Conservation (phyloP, 208 protist genomes). For the Leishmania tropica region DNA sequence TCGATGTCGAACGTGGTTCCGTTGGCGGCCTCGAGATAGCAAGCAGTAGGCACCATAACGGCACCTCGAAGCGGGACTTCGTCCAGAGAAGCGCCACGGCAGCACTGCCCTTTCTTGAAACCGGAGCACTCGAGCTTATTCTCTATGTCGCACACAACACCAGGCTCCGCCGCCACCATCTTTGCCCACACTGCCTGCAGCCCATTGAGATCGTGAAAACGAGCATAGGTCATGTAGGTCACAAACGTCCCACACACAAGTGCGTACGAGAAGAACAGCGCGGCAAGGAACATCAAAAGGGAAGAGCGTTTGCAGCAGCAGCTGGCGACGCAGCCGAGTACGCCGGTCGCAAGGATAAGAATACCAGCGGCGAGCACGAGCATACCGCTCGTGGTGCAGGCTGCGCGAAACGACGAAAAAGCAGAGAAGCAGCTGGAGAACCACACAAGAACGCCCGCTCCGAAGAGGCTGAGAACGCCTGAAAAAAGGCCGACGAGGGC, state of each 20-base stretch:
- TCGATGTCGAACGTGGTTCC: conserved; percentile 43
- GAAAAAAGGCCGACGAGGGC: conserved; percentile 13
- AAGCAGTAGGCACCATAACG: conserved; percentile 5
- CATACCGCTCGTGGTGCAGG: background rate
- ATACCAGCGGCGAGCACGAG: conserved; percentile 8
- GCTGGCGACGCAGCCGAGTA: conserved; percentile 14
- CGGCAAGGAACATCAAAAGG: conserved; percentile 6
- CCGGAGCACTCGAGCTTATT: conserved; percentile 47
- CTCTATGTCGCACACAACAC: conserved; percentile 43
- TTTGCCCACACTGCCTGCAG: conserved; percentile 28
- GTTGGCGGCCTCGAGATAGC: conserved; percentile 40
- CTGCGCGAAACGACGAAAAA: conserved; percentile 1
- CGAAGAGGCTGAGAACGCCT: conserved; percentile 6
- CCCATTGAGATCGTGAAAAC: conserved; percentile 3
- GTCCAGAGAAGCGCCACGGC: conserved; percentile 27
- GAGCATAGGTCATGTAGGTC: conserved; percentile 1
- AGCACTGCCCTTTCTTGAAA: conserved; percentile 44
- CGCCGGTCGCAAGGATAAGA: conserved; percentile 18
- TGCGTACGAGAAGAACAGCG: conserved; percentile 20
- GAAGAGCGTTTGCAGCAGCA: conserved; percentile 9
- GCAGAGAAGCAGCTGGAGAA: conserved; percentile 16
- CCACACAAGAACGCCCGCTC: conserved; percentile 11
- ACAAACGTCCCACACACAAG: conserved; percentile 23
- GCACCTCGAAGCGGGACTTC: background rate
- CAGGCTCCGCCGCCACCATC: conserved; percentile 21